Conservation (phyloP, 352 stramenopile species). For the Peronosclerospora sorghi region DNA sequence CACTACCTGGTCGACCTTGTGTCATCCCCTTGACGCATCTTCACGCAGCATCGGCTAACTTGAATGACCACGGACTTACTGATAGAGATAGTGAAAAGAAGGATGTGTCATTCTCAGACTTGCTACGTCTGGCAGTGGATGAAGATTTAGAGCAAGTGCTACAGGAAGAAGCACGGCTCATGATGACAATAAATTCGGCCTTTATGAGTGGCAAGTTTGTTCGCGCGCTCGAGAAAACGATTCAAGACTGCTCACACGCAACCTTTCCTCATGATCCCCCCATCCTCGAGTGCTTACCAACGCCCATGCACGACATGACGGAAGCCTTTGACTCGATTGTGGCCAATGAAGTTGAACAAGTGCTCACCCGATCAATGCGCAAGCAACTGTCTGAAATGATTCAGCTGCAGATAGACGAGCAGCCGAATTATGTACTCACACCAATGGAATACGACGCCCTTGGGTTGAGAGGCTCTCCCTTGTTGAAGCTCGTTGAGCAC, state of each 20-base stretch:
- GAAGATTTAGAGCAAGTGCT: slow-evolving; percentile 49
- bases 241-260: slow-evolving; percentile 34
- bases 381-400: slow-evolving; percentile 35
- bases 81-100: slow-evolving; percentile 12
- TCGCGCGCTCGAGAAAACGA: slow-evolving; percentile 40
- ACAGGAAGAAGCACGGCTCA: slow-evolving; percentile 64
- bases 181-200: slow-evolving; percentile 84
- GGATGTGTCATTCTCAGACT: slow-evolving; percentile 68
- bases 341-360: slow-evolving; percentile 53
- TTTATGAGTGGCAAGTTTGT: slow-evolving; percentile 75
- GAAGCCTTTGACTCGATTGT: slow-evolving; percentile 66
- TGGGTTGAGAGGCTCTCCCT: slow-evolving; percentile 44
- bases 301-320: slow-evolving; percentile 53
- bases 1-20: slow-evolving; percentile 48
- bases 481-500: slow-evolving; percentile 50
- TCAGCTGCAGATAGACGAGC: slow-evolving; percentile 32
- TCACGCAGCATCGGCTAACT: slow-evolving; percentile 1
- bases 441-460: slow-evolving; percentile 54
- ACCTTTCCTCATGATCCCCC: slow-evolving; percentile 42
- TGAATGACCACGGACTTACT: slow-evolving; percentile 1
- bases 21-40: slow-evolving; percentile 34
- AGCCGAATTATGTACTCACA: slow-evolving; percentile 58
- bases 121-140: slow-evolving; percentile 68
- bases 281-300: slow-evolving; percentile 66
- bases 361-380: slow-evolving; percentile 38